Evolutionary conservation across 108 stramenopile species (phyloP), one percentile per base, ranked within the genome.

Genomic region (Parmales sp.): DNA sequence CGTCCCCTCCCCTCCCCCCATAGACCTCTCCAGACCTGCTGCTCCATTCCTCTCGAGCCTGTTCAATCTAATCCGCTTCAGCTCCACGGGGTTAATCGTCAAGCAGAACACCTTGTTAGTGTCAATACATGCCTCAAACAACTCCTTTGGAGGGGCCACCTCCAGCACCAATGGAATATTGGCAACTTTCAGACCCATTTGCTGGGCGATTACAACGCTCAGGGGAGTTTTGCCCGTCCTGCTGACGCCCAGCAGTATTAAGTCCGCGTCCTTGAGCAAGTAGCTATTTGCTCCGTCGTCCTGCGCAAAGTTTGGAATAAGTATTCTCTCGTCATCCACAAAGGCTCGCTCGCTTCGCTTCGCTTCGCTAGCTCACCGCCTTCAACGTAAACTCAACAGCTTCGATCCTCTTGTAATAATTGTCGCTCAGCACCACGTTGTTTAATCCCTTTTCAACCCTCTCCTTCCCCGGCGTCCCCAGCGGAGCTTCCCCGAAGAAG

Each of bases 161-260:
- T 80, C 79, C 64, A 80, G 39, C 26, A 80, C 79, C 25, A 80
- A 65, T 16, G 79, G 79, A 31, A 80, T 76, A 51, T 80, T 80
- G 63, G 79, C 75, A 23, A 80, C 79, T 39, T 80, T 80, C 34
- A 80, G 69, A 18, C 69, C 72, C 68, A 74, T 72, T 13, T 74
- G 72, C 41, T 80, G 79, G 6, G 79, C 60, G 34, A 80, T 38
- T 22, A 80, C 75, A 18, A 80, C 79, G 28, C 50, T 63, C 19
- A 80, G 49, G 2, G 79, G 79, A 28, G 79, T 80, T 41, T 80
- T 80, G 19, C 79, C 79, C 13, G 75, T 76, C 28, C 79, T 66
- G 28, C 72, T 73, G 22, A 80, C 79, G 13, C 79, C 79, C 1
- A 72, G 54, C 31, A 80, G 29, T 26, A 80, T 64, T 20, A 80